Conservation (phyloP, 225 moss, liverwort and hornwort genomes). For the Lunularia cruciata region DNA sequence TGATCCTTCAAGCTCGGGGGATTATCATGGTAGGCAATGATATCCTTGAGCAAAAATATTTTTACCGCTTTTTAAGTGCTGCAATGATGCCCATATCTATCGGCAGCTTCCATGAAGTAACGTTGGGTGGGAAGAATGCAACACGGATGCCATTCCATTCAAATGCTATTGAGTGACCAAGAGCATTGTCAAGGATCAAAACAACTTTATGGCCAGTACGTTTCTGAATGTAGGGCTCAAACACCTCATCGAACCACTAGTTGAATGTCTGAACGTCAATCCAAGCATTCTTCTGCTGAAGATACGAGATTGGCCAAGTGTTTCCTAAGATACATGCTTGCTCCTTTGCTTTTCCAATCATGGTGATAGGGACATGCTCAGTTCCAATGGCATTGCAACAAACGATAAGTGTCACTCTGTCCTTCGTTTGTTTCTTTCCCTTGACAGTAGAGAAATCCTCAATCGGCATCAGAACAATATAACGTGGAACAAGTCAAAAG, state of each 20-base stretch:
- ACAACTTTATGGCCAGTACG: slow-evolving; percentile 12
- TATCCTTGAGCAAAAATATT: slow-evolving; percentile 15
- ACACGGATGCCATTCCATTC: slow-evolving; percentile 17
- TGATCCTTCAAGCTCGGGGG: slow-evolving; percentile 4
- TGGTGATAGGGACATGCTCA: too few species aligned
- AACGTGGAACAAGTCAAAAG: too few species aligned
- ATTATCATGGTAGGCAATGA: slow-evolving; percentile 11
- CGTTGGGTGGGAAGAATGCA: slow-evolving; percentile 17
- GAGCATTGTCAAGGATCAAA: slow-evolving; percentile 21
- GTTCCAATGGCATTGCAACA: too few species aligned
- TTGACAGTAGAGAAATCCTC: too few species aligned
- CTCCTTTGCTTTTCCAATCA: too few species aligned
- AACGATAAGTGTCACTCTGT: too few species aligned
- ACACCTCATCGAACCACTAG: too few species aligned
- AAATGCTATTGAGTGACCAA: slow-evolving; percentile 13
- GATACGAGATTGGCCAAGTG: slow-evolving; percentile 18
- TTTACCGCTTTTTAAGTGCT: slow-evolving; percentile 8
- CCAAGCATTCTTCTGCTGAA: slow-evolving; percentile 20
- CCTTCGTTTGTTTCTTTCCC: too few species aligned
- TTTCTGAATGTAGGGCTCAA: too few species aligned
- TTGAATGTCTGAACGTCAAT: slow-evolving; percentile 7
- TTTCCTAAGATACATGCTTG: too few species aligned
- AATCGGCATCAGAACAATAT: too few species aligned
- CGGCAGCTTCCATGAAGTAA: background rate
- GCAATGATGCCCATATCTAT: background rate